Evolutionary conservation across 345 rosid species (phyloP).

Genomic region (Boechera divaricarpa): DNA sequence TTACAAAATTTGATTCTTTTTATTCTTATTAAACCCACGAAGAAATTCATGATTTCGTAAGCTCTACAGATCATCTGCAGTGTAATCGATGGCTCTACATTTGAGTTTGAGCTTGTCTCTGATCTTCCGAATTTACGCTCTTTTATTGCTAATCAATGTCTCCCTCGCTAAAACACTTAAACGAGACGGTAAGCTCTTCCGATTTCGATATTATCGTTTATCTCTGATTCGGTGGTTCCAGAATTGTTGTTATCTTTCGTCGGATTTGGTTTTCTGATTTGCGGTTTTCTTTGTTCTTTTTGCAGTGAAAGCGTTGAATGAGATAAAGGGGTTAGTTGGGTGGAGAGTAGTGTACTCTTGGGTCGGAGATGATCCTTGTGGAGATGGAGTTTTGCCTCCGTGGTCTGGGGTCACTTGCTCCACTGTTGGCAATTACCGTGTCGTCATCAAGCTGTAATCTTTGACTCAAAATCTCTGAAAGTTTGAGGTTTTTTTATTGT

Average conservation of each 20-base stretch:
- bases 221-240: neutral
- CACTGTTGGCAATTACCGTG: constrained; percentile 70
- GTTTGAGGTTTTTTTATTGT: neutral
- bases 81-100: constrained; percentile 29
- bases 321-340: constrained; percentile 67
- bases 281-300: neutral
- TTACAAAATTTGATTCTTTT: constrained; percentile 10
- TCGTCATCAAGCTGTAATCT: constrained; percentile 77
- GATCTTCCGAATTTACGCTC: constrained; percentile 29
- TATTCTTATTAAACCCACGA: constrained; percentile 30
- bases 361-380: constrained; percentile 88
- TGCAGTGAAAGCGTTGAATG: constrained; percentile 77
- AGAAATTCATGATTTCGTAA: neutral
- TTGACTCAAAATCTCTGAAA: neutral
- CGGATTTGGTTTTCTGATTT: neutral
- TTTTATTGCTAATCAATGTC: constrained; percentile 27
- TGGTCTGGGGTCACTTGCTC: constrained; percentile 97
- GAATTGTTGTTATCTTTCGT: neutral
- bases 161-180: constrained; percentile 64
- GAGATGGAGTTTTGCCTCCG: constrained; percentile 67
- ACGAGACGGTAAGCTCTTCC: constrained; percentile 50
- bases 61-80: constrained; percentile 8
- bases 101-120: constrained; percentile 26
- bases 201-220: neutral
- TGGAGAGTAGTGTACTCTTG: constrained; percentile 80